Base-by-base conservation (phyloP, 148 eudicot genomes). In the Simmondsia chinensis region DNA sequence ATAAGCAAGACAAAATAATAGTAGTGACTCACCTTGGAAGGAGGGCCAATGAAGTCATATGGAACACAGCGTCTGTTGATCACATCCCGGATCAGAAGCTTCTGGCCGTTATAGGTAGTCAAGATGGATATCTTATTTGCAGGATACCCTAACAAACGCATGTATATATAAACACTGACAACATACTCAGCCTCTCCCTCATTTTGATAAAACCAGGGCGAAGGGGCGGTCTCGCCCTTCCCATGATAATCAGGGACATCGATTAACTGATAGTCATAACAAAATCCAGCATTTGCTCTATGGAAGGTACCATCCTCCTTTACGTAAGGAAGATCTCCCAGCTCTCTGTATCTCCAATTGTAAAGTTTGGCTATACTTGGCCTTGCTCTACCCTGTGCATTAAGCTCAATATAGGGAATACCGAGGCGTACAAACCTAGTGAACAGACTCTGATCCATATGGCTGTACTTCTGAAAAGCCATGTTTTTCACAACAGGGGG, bases 391-490 rank as follows among this genome's bases (percentile, higher is more conserved):
- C 97, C 97, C 69, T 91, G 97, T 30, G 97, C 97, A 80, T 91
- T 91, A 42, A 91, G 83, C 65, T 91, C 95, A 57, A 91, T 85
- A 55, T 91, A 91, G 1, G 97, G 97, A 49, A 91, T 79, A 20
- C 95, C 97, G 15, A 91, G 60, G 45, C 97, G 93, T 42, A 91
- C 95, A 66, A 91, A 91, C 65, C 97, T 75, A 8, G 97, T 91
- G 55, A 91, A 91, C 19, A 91, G 69, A 70, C 97, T 91, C 65
- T 91, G 97, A 71, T 91, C 97, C 97, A 91, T 91, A 73, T 91
- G 97, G 56, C 97, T 91, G 56, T 91, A 91, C 63, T 91, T 91
- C 68, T 91, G 97, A 43, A 91, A 91, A 58, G 97, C 97, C 97
- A 91, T 91, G 59, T 91, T 91, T 66, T 91, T 91, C 49, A 91